Conservation (phyloP, 768 basidiomycete species). For the Rhodotorula babjevae region DNA sequence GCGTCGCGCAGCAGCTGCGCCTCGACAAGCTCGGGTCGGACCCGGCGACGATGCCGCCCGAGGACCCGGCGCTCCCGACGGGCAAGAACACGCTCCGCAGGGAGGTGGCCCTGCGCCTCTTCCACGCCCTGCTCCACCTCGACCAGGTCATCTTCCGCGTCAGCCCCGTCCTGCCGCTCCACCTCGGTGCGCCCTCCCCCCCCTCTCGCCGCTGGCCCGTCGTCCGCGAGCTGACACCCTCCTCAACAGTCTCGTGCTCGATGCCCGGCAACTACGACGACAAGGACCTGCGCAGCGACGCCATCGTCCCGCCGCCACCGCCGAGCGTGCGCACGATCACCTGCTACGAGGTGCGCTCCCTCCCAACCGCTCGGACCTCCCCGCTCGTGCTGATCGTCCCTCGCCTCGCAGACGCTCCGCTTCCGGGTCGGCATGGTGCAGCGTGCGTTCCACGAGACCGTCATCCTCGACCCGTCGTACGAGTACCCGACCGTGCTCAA, state of each 20-base stretch:
- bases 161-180: slow-evolving; percentile 22
- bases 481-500: slow-evolving; percentile 12
- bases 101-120: slow-evolving; percentile 22
- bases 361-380: too few species aligned
- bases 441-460: slow-evolving; percentile 16
- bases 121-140: slow-evolving; percentile 19
- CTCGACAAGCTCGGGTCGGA: slow-evolving; percentile 35
- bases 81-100: slow-evolving; percentile 2
- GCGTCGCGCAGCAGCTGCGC: slow-evolving; percentile 20
- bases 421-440: slow-evolving; percentile 23
- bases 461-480: slow-evolving; percentile 19
- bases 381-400: too few species aligned
- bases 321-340: slow-evolving; percentile 5
- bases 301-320: background rate
- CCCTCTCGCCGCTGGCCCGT: background rate
- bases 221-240: too few species aligned
- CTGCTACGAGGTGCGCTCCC: slow-evolving; percentile 6
- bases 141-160: slow-evolving; percentile 25
- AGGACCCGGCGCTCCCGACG: slow-evolving; percentile 19
- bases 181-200: background rate
- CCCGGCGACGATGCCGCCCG: slow-evolving; percentile 16
- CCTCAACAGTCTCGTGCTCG: slow-evolving; percentile 12
- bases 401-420: background rate
- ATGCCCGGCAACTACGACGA: slow-evolving; percentile 27
- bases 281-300: slow-evolving; percentile 10